phyloP scores from a whole-genome alignment of 202 grass and related monocot species.

The Eragrostis tef region DNA sequence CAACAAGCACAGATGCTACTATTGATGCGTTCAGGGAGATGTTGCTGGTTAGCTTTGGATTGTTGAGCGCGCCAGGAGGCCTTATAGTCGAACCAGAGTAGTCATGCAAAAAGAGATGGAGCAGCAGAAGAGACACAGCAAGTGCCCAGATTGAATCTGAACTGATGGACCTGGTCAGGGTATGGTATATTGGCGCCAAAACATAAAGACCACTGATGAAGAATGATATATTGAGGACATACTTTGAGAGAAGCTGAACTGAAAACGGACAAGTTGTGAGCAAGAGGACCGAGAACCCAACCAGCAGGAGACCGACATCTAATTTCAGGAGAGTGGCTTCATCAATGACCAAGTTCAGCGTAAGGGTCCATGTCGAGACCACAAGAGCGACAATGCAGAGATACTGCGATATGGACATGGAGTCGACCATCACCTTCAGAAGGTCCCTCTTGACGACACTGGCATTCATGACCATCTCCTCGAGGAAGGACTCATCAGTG shows the following conservation, averaged over 20 bases:
- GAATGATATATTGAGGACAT: constrained; percentile 88
- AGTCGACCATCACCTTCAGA: constrained; percentile 71
- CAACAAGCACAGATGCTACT: constrained; percentile 84
- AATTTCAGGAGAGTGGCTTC: constrained; percentile 75
- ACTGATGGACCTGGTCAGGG: constrained; percentile 88
- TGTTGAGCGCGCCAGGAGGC: constrained; percentile 77
- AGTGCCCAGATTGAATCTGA: constrained; percentile 91
- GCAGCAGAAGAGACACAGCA: constrained; percentile 73
- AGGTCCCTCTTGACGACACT: constrained; percentile 92
- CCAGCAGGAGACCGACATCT: constrained; percentile 65
- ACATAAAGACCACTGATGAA: constrained; percentile 85
- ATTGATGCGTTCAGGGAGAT: constrained; percentile 87
- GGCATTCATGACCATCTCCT: constrained; percentile 97
- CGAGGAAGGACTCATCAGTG: constrained; percentile 71
- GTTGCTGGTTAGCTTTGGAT: constrained; percentile 81
- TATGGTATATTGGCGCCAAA: constrained; percentile 85
- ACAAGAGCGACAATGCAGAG: constrained; percentile 79
- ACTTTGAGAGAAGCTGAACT: constrained; percentile 57
- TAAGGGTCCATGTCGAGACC: constrained; percentile 72
- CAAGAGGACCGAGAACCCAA: constrained; percentile 72
- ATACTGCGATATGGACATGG: constrained; percentile 82
- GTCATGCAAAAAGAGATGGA: constrained; percentile 89
- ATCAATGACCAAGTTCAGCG: constrained; percentile 71
- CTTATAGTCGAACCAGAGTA: constrained; percentile 89
- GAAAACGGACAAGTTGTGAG: constrained; percentile 65